Conservation (phyloP, 345 rosid genomes). For the Salix exigua region DNA sequence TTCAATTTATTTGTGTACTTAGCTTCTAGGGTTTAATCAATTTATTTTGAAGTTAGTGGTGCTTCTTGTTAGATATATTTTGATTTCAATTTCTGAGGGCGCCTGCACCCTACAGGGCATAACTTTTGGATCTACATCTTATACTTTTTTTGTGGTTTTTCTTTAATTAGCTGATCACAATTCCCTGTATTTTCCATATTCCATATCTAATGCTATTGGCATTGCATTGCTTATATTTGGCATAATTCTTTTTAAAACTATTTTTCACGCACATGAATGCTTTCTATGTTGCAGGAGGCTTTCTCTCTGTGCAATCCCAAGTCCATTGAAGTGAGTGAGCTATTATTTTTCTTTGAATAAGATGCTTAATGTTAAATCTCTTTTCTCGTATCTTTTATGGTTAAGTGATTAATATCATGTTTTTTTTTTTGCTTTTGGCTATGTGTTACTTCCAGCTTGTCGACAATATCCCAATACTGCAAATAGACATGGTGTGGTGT, state of each 20-base stretch:
- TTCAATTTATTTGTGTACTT: neutral
- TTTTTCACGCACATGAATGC: neutral
- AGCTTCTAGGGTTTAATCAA: neutral
- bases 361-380: neutral
- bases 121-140: neutral
- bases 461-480: slow-evolving; percentile 86
- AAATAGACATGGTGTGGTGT: slow-evolving; percentile 99
- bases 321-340: slow-evolving; percentile 60
- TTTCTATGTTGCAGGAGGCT: slow-evolving; percentile 55
- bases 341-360: slow-evolving; percentile 9
- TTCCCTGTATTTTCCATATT: neutral
- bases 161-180: neutral
- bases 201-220: neutral
- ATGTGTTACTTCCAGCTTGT: slow-evolving; percentile 49
- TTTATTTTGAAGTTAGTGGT: neutral
- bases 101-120: neutral
- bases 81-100: neutral
- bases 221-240: neutral
- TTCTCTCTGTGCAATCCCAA: slow-evolving; percentile 82
- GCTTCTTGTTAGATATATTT: neutral
- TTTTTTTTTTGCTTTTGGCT: neutral
- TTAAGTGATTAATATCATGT: neutral
- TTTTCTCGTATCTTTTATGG: neutral
- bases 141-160: neutral
- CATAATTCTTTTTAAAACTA: neutral